phyloP scores from a whole-genome alignment of 1,139 yeast genomes.

The Dujonia santamariae region DNA sequence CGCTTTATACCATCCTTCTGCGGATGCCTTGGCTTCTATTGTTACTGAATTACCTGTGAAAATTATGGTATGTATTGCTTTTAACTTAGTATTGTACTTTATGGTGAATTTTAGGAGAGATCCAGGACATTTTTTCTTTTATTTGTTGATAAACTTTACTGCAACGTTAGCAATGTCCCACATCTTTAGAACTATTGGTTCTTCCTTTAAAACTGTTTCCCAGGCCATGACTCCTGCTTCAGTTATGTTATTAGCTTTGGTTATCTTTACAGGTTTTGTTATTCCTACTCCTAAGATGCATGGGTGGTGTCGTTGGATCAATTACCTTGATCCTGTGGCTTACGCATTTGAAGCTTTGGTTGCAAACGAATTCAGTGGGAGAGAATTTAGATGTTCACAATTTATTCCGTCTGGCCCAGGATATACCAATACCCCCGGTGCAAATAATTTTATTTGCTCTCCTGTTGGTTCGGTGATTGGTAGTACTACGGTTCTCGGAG shows the following conservation, averaged over 20 bases:
- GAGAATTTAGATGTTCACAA: constrained; percentile 38
- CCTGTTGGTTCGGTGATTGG: constrained; percentile 68
- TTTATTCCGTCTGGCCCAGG: constrained; percentile 22
- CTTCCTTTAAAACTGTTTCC: constrained; percentile 55
- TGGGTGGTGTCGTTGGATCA: constrained; percentile 81
- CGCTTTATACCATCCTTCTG: constrained; percentile 75
- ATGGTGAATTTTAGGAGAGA: constrained; percentile 63
- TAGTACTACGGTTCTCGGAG: constrained; percentile 51
- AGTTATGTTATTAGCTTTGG: constrained; percentile 54
- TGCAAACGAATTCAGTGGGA: constrained; percentile 56
- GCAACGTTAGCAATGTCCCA: constrained; percentile 69
- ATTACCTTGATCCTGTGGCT: constrained; percentile 67
- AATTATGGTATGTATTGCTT: constrained; percentile 48
- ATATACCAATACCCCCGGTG: constrained; percentile 29
- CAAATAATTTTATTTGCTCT: constrained; percentile 48
- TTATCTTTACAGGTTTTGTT: constrained; percentile 76
- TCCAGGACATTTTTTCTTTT: constrained; percentile 70
- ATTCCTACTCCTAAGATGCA: constrained; percentile 66
- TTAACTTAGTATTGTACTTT: constrained; percentile 64
- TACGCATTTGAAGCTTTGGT: constrained; percentile 68
- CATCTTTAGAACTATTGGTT: constrained; percentile 69
- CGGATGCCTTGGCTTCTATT: constrained; percentile 71
- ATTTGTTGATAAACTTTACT: constrained; percentile 49
- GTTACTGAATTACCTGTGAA: constrained; percentile 68
- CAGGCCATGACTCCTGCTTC: constrained; percentile 77